Evolutionary conservation across 257 asterid species (phyloP), one percentile per base, ranked within the genome.

Genomic region (Misopates orontium): DNA sequence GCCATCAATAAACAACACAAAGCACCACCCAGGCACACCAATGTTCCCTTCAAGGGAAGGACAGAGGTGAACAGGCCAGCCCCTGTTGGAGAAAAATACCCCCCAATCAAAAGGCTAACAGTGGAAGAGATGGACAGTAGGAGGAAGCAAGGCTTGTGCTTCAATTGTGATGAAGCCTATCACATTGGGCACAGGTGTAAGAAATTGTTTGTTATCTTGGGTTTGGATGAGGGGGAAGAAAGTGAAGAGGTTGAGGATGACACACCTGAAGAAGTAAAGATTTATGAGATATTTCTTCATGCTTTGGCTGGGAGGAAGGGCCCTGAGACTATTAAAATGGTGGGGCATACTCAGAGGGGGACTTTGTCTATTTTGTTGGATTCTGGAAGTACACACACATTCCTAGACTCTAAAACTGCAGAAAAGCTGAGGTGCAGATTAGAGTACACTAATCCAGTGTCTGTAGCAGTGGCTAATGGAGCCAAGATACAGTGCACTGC

Each of bases 391-490:
- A 63, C 57, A 13, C 23, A 63, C 17, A 24, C 7, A 40, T 49
- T 64, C 11, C 5, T 36, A 5, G 39, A 66, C 40, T 7, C 17
- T 0, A 10, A 6, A 0, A 15, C 48, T 2, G 62, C 62, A 0
- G 50, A 14, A 18, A 36, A n/a, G 4, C 1, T 40, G 8, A 23
- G 17, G 0, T 66, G 54, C 13, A 28, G 19, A 0, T 2, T 66
- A 1, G 54, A 36, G 20, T 2, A 14, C 2, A 54, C 60, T 1
- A 13, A 19, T 11, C 19, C 63, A 1, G 15, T 42, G 8, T 6
- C 47, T 9, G 59, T 64, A 1, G 25, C 57, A 8, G 25, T 64
- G 15, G 59, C 42, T 5, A 55, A 64, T 64, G 59, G 59, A 0
- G 44, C 19, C n/a, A 57, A 32, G 8, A 5, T 32, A 0, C 7